phyloP scores from a whole-genome alignment of 1,284 basidiomycete genomes.

The Ceratobasidium sp. region DNA sequence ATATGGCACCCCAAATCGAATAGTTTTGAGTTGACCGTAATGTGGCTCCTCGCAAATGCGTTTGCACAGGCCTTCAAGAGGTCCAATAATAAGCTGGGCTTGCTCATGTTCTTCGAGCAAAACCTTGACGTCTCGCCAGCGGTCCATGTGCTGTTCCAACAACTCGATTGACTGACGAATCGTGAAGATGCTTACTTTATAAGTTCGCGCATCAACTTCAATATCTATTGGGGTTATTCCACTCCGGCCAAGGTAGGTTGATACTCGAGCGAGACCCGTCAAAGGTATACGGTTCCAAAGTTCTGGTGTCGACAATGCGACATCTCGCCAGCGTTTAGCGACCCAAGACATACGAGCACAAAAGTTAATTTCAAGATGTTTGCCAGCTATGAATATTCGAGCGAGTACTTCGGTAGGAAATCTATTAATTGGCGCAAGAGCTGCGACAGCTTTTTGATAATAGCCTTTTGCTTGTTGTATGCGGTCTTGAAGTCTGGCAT shows the following conservation, averaged over 20 bases:
- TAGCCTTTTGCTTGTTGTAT: neutral
- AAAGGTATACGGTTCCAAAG: constrained; percentile 28
- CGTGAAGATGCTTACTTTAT: constrained; percentile 5
- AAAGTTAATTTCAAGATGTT: constrained; percentile 26
- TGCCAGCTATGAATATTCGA: constrained; percentile 22
- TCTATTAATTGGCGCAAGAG: constrained; percentile 31
- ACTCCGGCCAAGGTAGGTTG: constrained; percentile 4
- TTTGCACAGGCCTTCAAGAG: constrained; percentile 20
- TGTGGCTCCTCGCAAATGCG: neutral
- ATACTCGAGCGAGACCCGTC: constrained; percentile 15
- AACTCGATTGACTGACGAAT: neutral
- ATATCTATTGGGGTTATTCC: constrained; percentile 22
- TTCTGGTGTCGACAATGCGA: constrained; percentile 19
- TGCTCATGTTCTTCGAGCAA: constrained; percentile 31
- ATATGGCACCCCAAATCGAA: constrained; percentile 22
- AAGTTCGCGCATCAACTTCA: constrained; percentile 24
- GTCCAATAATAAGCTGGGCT: constrained; percentile 16
- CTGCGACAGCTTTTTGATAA: constrained; percentile 5
- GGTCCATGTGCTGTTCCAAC: constrained; percentile 8
- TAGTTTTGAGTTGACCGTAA: neutral
- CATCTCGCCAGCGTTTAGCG: constrained; percentile 18
- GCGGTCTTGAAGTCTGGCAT: neutral
- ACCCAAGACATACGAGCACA: constrained; percentile 28
- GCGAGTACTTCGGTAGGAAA: constrained; percentile 32
- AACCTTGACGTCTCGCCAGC: constrained; percentile 27